These are phyloP conservation scores for Brachypodium distachyon DNA, from an alignment of 202 grass and related monocot species.

Conservation along the genomic window DNA sequence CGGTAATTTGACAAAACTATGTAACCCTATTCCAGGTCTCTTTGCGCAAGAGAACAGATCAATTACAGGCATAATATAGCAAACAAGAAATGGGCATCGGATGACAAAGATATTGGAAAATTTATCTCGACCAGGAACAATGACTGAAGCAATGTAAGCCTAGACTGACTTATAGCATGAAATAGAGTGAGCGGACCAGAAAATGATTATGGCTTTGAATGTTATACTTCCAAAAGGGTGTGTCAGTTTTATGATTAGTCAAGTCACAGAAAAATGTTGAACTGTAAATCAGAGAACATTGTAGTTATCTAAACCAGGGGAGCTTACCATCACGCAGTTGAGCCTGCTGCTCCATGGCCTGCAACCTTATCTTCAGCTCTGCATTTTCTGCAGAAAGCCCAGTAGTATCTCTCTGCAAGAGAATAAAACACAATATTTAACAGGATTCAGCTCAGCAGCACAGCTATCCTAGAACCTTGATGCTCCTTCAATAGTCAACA, in stretches of 20 bases:
- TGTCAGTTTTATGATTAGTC: neutral
- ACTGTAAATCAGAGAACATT: neutral
- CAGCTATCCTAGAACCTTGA: slow-evolving; percentile 5
- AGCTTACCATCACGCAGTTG: slow-evolving; percentile 80
- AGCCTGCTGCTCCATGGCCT: slow-evolving; percentile 96
- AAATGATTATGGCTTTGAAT: neutral
- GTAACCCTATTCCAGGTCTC: neutral
- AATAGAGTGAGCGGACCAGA: neutral
- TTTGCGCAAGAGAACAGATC: neutral
- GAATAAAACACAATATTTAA: slow-evolving; percentile 23
- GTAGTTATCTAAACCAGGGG: neutral
- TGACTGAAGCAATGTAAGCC: neutral
- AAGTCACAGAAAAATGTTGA: neutral
- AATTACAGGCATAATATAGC: neutral
- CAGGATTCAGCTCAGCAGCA: slow-evolving; percentile 4
- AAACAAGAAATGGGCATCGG: neutral
- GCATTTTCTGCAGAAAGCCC: slow-evolving; percentile 97
- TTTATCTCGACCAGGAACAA: neutral
- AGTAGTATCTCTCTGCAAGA: slow-evolving; percentile 87
- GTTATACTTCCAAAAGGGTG: neutral
- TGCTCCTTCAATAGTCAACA: neutral
- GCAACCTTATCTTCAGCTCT: slow-evolving; percentile 97
- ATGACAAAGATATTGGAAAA: neutral
- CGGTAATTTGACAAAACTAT: neutral
- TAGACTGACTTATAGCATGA: neutral